phyloP scores from a whole-genome alignment of 257 asterid species.

The Gentiana dahurica region DNA sequence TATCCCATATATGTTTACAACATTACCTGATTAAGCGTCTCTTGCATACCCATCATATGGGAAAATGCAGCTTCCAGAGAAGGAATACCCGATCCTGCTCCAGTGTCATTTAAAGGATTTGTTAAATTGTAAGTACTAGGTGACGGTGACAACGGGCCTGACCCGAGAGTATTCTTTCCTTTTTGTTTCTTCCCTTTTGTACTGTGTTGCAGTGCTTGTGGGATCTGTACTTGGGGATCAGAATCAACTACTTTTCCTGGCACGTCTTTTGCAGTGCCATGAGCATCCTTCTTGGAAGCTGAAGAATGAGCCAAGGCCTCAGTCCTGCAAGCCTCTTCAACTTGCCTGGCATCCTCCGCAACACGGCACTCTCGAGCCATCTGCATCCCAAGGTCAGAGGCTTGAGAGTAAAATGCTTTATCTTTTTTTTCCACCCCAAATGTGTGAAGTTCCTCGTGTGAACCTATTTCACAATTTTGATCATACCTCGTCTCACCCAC shows the following conservation, averaged over 20 bases:
- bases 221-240: constrained; percentile 24
- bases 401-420: constrained; percentile 74
- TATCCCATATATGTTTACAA: neutral
- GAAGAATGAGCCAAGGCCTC: constrained; percentile 37
- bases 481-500: constrained; percentile 56
- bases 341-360: constrained; percentile 53
- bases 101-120: constrained; percentile 54
- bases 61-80: constrained; percentile 35
- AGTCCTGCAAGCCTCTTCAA: constrained; percentile 36
- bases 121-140: constrained; percentile 42
- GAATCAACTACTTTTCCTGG: constrained; percentile 38
- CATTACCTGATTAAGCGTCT: constrained; percentile 70
- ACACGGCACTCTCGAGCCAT: constrained; percentile 69
- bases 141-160: constrained; percentile 39
- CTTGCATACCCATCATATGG: constrained; percentile 67
- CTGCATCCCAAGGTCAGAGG: constrained; percentile 70
- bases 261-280: constrained; percentile 35
- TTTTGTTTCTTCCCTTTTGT: constrained; percentile 67
- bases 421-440: constrained; percentile 60
- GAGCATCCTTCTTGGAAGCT: constrained; percentile 34
- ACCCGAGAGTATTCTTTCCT: constrained; percentile 60
- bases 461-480: constrained; percentile 41
- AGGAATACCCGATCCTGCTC: constrained; percentile 33
- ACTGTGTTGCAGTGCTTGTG: constrained; percentile 33
- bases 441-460: constrained; percentile 44